A percentile compares a stretch with the other conserved stretches of the same genome.
Evolutionary conservation across 2,329 filamentous ascomycete genomes (phyloP).

Genomic region (Geosmithia putterillii): DNA sequence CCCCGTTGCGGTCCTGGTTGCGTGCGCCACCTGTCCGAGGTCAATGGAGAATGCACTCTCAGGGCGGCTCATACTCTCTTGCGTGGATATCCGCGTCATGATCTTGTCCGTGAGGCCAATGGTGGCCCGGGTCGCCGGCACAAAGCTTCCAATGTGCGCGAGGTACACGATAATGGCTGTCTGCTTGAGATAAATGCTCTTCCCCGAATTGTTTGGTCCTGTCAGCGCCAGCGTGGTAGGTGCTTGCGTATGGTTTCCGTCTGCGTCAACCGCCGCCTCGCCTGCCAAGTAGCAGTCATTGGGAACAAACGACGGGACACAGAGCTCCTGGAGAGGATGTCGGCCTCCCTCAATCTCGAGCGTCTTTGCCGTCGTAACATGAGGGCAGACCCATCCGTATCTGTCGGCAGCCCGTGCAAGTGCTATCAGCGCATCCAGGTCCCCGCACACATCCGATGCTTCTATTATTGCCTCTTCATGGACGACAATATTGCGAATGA

Average conservation of each 20-base stretch:
- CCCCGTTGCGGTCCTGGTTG: conserved; percentile 60
- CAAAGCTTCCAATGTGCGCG: conserved; percentile 84
- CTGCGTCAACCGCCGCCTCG: conserved; percentile 26
- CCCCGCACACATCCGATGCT: conserved; percentile 72
- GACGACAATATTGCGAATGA: conserved; percentile 59
- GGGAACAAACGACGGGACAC: conserved; percentile 67
- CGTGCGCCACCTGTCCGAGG: conserved; percentile 72
- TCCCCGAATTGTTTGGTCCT: conserved; percentile 92
- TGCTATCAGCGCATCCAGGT: conserved; percentile 77
- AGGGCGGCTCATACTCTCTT: conserved; percentile 45
- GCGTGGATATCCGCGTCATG: conserved; percentile 70
- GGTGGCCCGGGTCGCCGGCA: conserved; percentile 63
- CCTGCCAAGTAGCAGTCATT: conserved; percentile 63
- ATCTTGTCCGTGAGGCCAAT: conserved; percentile 92
- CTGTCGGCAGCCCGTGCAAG: conserved; percentile 64
- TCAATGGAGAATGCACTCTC: conserved; percentile 64
- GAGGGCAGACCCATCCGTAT: conserved; percentile 59
- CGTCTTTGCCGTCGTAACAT: conserved; percentile 56
- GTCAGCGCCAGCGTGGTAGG: conserved; percentile 67
- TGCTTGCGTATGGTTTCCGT: background rate
- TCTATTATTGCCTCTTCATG: conserved; percentile 52
- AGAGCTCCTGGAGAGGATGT: conserved; percentile 77
- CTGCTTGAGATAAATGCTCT: conserved; percentile 93
- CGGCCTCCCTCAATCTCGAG: conserved; percentile 68
- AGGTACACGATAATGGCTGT: conserved; percentile 83